Conservation (phyloP, 139 green algal genomes). For the Chlamydomonas schloesseri region DNA sequence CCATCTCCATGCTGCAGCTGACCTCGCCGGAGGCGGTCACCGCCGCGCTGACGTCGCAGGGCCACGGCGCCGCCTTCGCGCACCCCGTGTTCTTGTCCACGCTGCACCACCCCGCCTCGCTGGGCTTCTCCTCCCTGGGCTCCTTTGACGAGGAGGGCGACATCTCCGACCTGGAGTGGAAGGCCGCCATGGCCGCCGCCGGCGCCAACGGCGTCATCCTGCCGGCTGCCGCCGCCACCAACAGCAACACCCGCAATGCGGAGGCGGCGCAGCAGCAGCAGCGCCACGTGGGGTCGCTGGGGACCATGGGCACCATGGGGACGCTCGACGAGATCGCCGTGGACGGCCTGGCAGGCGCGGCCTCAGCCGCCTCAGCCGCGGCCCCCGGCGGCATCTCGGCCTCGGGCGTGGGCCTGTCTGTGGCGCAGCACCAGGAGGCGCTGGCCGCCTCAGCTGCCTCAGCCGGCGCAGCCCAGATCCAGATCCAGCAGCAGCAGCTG, state of each 20-base stretch:
- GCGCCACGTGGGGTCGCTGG: not conserved
- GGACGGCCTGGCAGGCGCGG: not conserved
- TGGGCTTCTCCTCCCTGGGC: slow-evolving; percentile 1
- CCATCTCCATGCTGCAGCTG: slow-evolving; percentile 36
- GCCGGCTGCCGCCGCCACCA: too few relatives aligned
- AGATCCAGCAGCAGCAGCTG: not conserved
- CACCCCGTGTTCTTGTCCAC: slow-evolving; percentile 32
- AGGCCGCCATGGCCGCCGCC: not conserved
- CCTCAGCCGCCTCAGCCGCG: too few relatives aligned
- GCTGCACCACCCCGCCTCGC: slow-evolving; percentile 24
- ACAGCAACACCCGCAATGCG: too few relatives aligned
- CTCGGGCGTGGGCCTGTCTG: too few relatives aligned
- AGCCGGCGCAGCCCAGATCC: not conserved
- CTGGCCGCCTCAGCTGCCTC: too few relatives aligned
- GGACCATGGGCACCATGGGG: slow-evolving; percentile 10
- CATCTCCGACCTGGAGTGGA: slow-evolving; percentile 25
- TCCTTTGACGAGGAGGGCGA: slow-evolving; percentile 37
- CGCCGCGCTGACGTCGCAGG: slow-evolving; percentile 30
- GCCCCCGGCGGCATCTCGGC: not conserved
- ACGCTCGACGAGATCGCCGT: slow-evolving; percentile 9
- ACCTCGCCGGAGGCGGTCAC: slow-evolving; percentile 36
- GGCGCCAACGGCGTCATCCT: not conserved
- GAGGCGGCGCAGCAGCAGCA: not conserved
- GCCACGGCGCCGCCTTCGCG: slow-evolving; percentile 27
- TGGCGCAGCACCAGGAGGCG: not conserved